Base-by-base conservation (phyloP, 1,139 yeast species). In the Saccharomyces hybrid region DNA sequence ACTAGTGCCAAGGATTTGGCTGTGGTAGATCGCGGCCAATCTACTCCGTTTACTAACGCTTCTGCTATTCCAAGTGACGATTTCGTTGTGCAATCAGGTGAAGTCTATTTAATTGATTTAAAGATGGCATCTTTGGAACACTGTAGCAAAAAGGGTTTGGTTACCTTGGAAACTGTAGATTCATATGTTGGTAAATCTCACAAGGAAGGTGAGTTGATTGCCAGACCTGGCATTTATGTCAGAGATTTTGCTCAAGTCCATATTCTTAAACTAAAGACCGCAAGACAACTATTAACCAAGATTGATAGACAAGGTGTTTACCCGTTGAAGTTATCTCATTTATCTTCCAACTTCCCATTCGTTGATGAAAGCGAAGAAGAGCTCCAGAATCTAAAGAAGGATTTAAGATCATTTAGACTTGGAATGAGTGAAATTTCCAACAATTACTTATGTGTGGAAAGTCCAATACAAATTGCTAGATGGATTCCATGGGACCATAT, bases 181-280 rank as follows among this genome's bases (percentile, higher is more conserved):
- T 77, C 82, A 52, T 82, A 75, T 66, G 74, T 82, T 6, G 91
- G 90, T 56, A 78, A 80, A 62, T 81, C 83, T 64, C 78, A 82
- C 62, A 76, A 76, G 58, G 69, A 72, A 11, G 73, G 77, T 51
- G 77, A 78, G 42, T 75, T 84, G 63, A 77, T 76, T 59, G 78
- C 84, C 51, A 83, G 78, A 68, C 86, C 96, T 52, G 82, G 95
- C 50, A 79, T 90, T 52, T 89, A 78, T 71, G 80, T 88, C 56
- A 83, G 99, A 71, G 99, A 93, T 72, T 88, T 83, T 69, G 88
- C 95, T 26, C 81, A 86, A 57, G 78, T 78, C 55, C 89, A 91
- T 70, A 86, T 82, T 57, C 79, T 91, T 67, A 88, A 85, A 68
- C 76, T 91, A 65, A 84, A 81, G 68, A 78, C 89, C 27, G 78